phyloP scores from a whole-genome alignment of 768 basidiomycete genomes.

The Termitomyces sp. region DNA sequence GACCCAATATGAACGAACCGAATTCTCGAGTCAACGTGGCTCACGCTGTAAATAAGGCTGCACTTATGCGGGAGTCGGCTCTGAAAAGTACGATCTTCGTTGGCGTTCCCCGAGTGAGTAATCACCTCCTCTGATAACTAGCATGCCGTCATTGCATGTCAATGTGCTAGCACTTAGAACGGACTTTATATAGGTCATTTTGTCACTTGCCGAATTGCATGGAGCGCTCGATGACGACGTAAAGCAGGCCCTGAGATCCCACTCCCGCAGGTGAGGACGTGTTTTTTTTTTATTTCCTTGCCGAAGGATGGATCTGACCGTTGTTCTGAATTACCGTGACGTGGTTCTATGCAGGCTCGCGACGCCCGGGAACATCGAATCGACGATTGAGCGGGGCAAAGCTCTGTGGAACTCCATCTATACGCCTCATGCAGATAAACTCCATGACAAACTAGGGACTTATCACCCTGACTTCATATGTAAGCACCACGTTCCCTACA shows the following conservation, averaged over 20 bases:
- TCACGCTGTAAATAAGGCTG: conserved; percentile 68
- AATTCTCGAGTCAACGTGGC: conserved; percentile 41
- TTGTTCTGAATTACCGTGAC: conserved; percentile 15
- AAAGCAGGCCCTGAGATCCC: conserved; percentile 61
- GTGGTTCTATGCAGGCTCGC: conserved; percentile 45
- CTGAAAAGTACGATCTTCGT: conserved; percentile 89
- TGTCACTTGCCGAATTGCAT: conserved; percentile 73
- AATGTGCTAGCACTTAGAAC: conserved; percentile 15
- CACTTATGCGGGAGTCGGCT: conserved; percentile 85
- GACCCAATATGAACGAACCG: conserved; percentile 36
- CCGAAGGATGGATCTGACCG: conserved; percentile 13
- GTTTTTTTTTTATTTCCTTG: conserved; percentile 3
- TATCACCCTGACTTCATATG: conserved; percentile 95
- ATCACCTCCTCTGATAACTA: conserved; percentile 11
- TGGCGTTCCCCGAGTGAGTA: conserved; percentile 76
- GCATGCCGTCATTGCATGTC: conserved; percentile 9
- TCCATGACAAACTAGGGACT: conserved; percentile 79
- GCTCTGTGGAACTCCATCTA: conserved; percentile 86
- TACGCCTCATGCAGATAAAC: conserved; percentile 84
- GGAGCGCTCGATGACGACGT: conserved; percentile 82
- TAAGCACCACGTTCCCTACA: conserved; percentile 45
- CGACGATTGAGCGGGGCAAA: conserved; percentile 64
- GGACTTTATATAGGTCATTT: conserved; percentile 59
- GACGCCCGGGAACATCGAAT: conserved; percentile 62
- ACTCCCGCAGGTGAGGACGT: conserved; percentile 56